Evolutionary conservation across 2,329 filamentous ascomycete genomes (phyloP), one percentile per base, ranked within the genome.

Genomic region (Penicillium olsonii): DNA sequence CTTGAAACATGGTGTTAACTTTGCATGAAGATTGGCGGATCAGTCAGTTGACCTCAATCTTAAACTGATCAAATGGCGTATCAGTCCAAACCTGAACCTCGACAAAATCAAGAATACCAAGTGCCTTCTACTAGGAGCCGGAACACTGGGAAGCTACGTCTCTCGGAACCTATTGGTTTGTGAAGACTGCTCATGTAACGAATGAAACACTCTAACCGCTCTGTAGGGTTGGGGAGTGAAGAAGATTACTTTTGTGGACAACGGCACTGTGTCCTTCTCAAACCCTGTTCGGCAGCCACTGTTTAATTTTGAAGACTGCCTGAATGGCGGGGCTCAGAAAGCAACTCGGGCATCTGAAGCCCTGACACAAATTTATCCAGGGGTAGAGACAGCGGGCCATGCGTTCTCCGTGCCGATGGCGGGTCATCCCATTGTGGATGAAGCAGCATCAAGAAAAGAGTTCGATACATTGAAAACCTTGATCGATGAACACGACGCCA

Each of bases 41-140:
- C 91, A 95, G 68, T 91, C 92, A 0, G 92, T 97, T 9, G 94
- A 99, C 65, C 80, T 99, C 50, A 99, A 99, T 65, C 78, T 97
- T 52, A 97, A 97, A 73, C 80, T 99, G 50, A 99, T 99, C 86
- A 99, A 96, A 74, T 99, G 94, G 94, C 86, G 94, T 33, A 90
- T 99, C 62, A 90, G 91, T 7, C 94, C 94, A 0, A 85, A 86
- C 42, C 81, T 99, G 34, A 82, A 97, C 66, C 82, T 99, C 9
- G 91, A 96, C 24, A 82, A 83, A 24, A 92, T 97, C 67, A 96
- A 96, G 66, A 82, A 87, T 49, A 92, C 90, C 3, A 95, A 86
- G 65, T 99, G 94, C 66, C 80, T 99, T 14, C 76, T 99, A 2
- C 83, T 99, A 1, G 94, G 94, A 4, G 91, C 94, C 0, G 94